Percentiles rank a stretch among this genome's conserved stretches.
phyloP scores from a whole-genome alignment of 352 stramenopile species.

The Phytophthora litchii region DNA sequence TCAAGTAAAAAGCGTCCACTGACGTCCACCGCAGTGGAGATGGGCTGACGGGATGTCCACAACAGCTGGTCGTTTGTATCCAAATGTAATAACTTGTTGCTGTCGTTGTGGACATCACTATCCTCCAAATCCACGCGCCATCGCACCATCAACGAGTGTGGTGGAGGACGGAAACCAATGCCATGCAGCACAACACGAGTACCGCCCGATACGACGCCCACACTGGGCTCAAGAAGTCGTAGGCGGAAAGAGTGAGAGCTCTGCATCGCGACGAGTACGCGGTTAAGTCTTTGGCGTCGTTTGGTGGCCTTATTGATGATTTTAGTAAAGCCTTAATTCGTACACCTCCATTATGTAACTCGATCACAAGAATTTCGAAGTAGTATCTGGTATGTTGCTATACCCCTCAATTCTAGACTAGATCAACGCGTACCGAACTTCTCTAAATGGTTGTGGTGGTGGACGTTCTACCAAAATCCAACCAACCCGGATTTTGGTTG shows the following conservation, averaged over 20 bases:
- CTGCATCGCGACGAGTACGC: too few species aligned
- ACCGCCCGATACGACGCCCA: slow-evolving; percentile 52
- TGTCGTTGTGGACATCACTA: not conserved
- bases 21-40: slow-evolving; percentile 42
- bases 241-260: slow-evolving; percentile 39
- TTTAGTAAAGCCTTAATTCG: too few species aligned
- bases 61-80: slow-evolving; percentile 4
- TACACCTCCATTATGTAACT: too few species aligned
- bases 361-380: too few species aligned
- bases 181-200: slow-evolving; percentile 64
- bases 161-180: slow-evolving; percentile 57
- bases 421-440: too few species aligned
- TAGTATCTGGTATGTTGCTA: too few species aligned
- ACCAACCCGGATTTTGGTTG: too few species aligned
- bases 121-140: slow-evolving; percentile 45
- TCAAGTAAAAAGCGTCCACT: slow-evolving; percentile 54
- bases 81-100: not conserved
- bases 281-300: too few species aligned
- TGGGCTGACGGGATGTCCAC: not conserved
- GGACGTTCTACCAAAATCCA: too few species aligned
- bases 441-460: too few species aligned
- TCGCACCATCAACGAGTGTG: slow-evolving; percentile 70
- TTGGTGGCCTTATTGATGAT: too few species aligned
- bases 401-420: too few species aligned
- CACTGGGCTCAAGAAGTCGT: slow-evolving; percentile 55